Evolutionary conservation across 2,329 filamentous ascomycete genomes (phyloP), one percentile per base, ranked within the genome.

Genomic region (Fusarium sp.): DNA sequence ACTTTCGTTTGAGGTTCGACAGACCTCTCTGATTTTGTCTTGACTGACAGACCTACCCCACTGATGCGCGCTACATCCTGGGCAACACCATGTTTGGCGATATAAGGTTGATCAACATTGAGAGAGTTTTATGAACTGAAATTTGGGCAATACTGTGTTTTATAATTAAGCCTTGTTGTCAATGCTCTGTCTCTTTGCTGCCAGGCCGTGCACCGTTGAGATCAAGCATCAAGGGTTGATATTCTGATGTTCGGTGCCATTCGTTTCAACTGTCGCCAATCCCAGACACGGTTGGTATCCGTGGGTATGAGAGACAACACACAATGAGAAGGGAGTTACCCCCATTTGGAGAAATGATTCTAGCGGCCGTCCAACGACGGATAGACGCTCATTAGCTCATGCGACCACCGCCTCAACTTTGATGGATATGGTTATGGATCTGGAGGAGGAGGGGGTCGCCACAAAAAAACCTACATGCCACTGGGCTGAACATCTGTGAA

Each of bases 351-450:
- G 31, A 38, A 55, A 33, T 47, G 15, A 56, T 58, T 66, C 56
- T 69, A 69, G 66, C 61, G 66, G 66, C 61, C 66, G 66, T 69
- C 66, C 56, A 52, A 55, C 66, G 61, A 69, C 56, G 66, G 66
- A 69, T 69, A 61, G 61, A 54, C 56, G 66, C 56, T 49, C 28
- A 65, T 46, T 44, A 69, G 61, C 61, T 55, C 56, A 69, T 69
- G 60, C 66, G 61, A 52, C 65, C 55, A 65, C 56, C 66, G 65
- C 66, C 66, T 69, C 60, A 66, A 69, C 55, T 55, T 62, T 62
- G 62, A 60, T 57, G 56, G 43, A 57, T 38, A 60, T 59, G 39
- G 56, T 35, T 55, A 59, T 39, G 54, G 57, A 59, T 44, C 42
- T 33, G 28, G 56, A 60, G 24, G 18, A 16, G 23, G 26, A 43